Evolutionary conservation across 1,284 basidiomycete species (phyloP).

Genomic region (Moesziomyces aphidis): DNA sequence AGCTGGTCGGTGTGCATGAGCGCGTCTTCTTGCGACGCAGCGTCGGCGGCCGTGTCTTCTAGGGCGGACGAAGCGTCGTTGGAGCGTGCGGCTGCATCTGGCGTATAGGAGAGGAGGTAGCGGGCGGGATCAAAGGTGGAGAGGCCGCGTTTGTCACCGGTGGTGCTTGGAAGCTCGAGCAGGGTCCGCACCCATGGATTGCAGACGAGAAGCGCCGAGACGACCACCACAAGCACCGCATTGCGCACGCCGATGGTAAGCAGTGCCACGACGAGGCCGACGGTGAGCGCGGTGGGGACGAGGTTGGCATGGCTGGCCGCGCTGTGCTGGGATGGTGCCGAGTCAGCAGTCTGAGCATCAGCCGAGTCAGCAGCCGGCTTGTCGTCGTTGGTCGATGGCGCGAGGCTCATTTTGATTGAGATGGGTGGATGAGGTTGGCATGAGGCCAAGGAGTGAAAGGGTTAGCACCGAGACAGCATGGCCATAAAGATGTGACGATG

Average conservation of each 20-base stretch:
- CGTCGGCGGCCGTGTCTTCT: neutral
- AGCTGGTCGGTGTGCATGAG: constrained; percentile 21
- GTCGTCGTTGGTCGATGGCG: neutral
- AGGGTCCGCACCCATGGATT: constrained; percentile 61
- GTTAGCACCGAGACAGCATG: no score
- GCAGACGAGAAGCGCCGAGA: constrained; percentile 46
- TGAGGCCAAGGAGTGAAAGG: neutral
- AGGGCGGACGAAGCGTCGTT: constrained; percentile 1
- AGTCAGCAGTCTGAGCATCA: no score
- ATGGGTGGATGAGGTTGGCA: neutral
- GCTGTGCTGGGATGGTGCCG: neutral
- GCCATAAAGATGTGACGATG: neutral
- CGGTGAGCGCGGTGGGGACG: constrained; percentile 26
- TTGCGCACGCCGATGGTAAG: constrained; percentile 42
- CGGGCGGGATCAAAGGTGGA: constrained; percentile 42
- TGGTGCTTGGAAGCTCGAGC: constrained; percentile 48
- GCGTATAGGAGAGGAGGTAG: constrained; percentile 30
- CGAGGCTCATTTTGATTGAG: neutral
- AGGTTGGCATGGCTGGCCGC: constrained; percentile 22
- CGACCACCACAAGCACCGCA: constrained; percentile 29
- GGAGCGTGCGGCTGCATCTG: neutral
- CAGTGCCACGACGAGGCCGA: constrained; percentile 28
- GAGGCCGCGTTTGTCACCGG: constrained; percentile 21
- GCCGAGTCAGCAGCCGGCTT: neutral
- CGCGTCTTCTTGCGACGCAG: constrained; percentile 2